A percentile compares a stretch with the other conserved stretches of the same genome.
Conservation (phyloP, 179 eudicot genomes). For the Beta macrorhiza region DNA sequence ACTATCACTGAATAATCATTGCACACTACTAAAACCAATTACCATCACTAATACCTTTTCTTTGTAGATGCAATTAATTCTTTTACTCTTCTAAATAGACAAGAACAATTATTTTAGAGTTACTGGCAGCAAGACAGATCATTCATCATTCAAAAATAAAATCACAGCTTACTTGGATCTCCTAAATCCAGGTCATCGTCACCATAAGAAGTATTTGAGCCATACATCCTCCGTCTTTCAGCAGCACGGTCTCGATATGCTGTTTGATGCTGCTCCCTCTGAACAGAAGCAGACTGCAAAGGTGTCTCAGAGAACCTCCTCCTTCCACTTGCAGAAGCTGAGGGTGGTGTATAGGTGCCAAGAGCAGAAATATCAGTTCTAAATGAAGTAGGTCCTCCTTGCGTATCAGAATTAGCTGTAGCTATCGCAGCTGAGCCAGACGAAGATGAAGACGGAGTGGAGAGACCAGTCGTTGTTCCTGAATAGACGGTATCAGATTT, state of each 20-base stretch:
- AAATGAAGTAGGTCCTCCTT: slow-evolving; percentile 49
- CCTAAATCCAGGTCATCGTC: slow-evolving; percentile 53
- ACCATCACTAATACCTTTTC: not conserved
- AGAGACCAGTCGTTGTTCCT: slow-evolving; percentile 37
- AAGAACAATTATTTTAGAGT: not conserved
- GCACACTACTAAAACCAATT: not conserved
- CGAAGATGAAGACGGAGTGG: slow-evolving; percentile 33
- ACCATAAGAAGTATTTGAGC: slow-evolving; percentile 65
- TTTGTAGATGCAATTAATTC: not conserved
- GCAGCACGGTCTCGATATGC: slow-evolving; percentile 96
- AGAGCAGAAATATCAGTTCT: slow-evolving; percentile 88
- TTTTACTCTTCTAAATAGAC: not conserved
- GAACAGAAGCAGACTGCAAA: slow-evolving; percentile 40
- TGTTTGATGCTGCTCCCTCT: slow-evolving; percentile 64
- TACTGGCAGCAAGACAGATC: not conserved
- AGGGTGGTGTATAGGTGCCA: slow-evolving; percentile 61
- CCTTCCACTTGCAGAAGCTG: slow-evolving; percentile 62
- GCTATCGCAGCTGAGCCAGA: slow-evolving; percentile 34
- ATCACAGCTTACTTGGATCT: slow-evolving; percentile 74
- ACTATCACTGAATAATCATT: not conserved
- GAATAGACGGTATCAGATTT: slow-evolving; percentile 61
- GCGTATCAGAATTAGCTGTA: slow-evolving; percentile 37
- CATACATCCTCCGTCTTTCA: slow-evolving; percentile 92
- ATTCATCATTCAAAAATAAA: slow-evolving; percentile 9
- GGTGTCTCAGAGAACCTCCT: slow-evolving; percentile 97